Conservation (phyloP, 1,284 basidiomycete genomes). For the Heterobasidion irregulare region DNA sequence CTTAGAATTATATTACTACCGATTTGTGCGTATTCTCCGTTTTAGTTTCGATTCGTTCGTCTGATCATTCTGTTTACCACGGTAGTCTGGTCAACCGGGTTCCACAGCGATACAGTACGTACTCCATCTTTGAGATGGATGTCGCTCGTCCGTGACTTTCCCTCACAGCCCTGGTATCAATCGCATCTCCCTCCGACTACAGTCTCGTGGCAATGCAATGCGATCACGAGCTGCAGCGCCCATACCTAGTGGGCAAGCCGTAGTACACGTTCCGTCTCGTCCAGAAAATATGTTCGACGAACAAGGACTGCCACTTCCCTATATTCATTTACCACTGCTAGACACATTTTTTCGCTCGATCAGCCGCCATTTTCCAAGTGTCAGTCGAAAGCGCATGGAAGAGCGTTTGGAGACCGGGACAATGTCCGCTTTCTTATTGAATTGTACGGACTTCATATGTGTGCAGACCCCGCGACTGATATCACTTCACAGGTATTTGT, state of each 20-base stretch:
- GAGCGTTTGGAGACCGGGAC: slow-evolving; percentile 28
- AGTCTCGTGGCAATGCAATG: slow-evolving; percentile 15
- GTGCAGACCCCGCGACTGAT: not conserved
- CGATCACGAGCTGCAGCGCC: not conserved
- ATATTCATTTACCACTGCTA: slow-evolving; percentile 25
- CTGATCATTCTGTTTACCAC: not conserved
- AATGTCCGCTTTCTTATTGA: slow-evolving; percentile 30
- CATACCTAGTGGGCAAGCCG: not conserved
- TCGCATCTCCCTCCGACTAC: slow-evolving; percentile 30
- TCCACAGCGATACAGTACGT: slow-evolving; percentile 19
- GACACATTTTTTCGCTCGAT: slow-evolving; percentile 26
- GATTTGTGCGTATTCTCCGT: slow-evolving; percentile 22
- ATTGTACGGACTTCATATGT: slow-evolving; percentile 13
- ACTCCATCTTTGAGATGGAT: slow-evolving; percentile 2
- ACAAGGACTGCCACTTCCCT: slow-evolving; percentile 14
- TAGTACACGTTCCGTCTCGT: not conserved
- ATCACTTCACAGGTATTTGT: not conserved
- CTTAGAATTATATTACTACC: slow-evolving; percentile 30
- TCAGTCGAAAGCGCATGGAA: slow-evolving; percentile 23
- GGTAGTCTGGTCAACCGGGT: slow-evolving; percentile 19
- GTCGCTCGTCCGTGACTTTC: slow-evolving; percentile 8
- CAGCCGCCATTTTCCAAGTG: slow-evolving; percentile 28
- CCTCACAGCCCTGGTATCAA: slow-evolving; percentile 27
- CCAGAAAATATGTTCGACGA: slow-evolving; percentile 20
- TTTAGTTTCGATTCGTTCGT: not conserved